A percentile compares a stretch with the other conserved stretches of the same genome.
These are phyloP conservation scores for Globisporangium irregulare DNA, from an alignment of 352 stramenopile genomes.

Conservation along the genomic window DNA sequence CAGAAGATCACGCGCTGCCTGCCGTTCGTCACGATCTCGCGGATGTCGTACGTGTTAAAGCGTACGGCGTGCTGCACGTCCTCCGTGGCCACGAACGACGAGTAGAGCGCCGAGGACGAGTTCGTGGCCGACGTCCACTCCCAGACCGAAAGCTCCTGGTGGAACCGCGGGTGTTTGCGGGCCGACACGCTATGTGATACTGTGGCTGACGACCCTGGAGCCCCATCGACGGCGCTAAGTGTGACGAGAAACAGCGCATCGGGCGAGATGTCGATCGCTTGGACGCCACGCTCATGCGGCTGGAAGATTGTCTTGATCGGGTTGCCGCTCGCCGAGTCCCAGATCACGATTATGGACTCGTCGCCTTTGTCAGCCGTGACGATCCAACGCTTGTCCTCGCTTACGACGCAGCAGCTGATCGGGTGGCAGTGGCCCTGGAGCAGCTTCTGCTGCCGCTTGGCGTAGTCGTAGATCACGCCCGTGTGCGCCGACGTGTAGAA, in stretches of 20 bases:
- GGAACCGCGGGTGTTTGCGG: constrained; percentile 32
- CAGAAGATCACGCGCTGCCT: constrained; percentile 87
- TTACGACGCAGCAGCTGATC: constrained; percentile 88
- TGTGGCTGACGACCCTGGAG: constrained; percentile 5
- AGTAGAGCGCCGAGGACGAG: constrained; percentile 39
- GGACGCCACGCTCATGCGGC: constrained; percentile 73
- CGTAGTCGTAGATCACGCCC: constrained; percentile 92
- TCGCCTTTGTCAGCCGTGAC: constrained; percentile 84
- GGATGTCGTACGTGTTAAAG: constrained; percentile 89
- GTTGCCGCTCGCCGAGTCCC: constrained; percentile 77
- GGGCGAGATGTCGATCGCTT: constrained; percentile 86
- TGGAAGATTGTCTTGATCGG: constrained; percentile 92
- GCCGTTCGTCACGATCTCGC: constrained; percentile 89
- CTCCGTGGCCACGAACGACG: constrained; percentile 67
- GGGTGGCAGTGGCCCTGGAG: constrained; percentile 91
- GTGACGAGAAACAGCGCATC: constrained; percentile 90
- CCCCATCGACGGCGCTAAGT: constrained; percentile 51
- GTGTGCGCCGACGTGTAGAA: constrained; percentile 92
- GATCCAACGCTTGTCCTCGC: constrained; percentile 92
- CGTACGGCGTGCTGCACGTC: constrained; percentile 76
- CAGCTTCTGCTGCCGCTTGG: constrained; percentile 76
- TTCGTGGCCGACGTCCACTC: constrained; percentile 68
- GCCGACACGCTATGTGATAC: not conserved
- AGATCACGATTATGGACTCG: constrained; percentile 92
- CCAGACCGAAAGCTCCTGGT: constrained; percentile 86